Evolutionary conservation across 352 stramenopile genomes (phyloP), one percentile per base, ranked within the genome.

Genomic region (Globisporangium yorkense): DNA sequence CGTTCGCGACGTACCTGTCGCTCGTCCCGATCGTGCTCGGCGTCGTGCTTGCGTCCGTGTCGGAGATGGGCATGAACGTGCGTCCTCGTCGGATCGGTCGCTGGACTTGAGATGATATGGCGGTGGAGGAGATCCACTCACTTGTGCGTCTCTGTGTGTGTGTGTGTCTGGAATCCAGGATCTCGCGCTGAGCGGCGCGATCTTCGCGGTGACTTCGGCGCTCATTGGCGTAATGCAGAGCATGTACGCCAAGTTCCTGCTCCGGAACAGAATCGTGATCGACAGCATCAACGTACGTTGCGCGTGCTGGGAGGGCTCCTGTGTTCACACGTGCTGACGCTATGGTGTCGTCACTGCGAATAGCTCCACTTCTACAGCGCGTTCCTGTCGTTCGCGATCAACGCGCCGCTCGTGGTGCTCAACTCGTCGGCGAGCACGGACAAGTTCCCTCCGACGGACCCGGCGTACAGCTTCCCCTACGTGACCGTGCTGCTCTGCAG

Each of bases 321-420:
- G 15, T 6, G 37, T 18, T 13, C 43, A 67, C 9, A 60, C 44
- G 24, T 7, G n/a, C 24, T 37, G 43, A 31, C 37, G 15, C 29
- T 59, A 10, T 50, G n/a, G 35, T 35, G 18, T 44, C 13, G 10
- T 33, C 37, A 9, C 49, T 18, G 31, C 27, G 44, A 35, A 3
- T 61, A 94, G 85, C 80, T 94, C 8, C 85, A 94, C 69, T 94
- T 94, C 54, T 94, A 93, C 74, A 88, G 77, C 44, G 76, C 80
- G 6, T 84, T 92, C 57, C 54, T 94, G 39, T 92, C 83, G 29
- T 92, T 94, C 33, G 77, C 81, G 13, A 88, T 94, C 66, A 94
- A 94, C 51, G 78, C 79, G 6, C 83, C 85, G 8, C 72, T 90
- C 27, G 78, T 92, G 33, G 57, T 92, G 15, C 80, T 84, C 56